Percentiles rank a stretch among this genome's conserved stretches.
Evolutionary conservation across 208 protist genomes (phyloP).

Genomic region (Crithidia expoeki): DNA sequence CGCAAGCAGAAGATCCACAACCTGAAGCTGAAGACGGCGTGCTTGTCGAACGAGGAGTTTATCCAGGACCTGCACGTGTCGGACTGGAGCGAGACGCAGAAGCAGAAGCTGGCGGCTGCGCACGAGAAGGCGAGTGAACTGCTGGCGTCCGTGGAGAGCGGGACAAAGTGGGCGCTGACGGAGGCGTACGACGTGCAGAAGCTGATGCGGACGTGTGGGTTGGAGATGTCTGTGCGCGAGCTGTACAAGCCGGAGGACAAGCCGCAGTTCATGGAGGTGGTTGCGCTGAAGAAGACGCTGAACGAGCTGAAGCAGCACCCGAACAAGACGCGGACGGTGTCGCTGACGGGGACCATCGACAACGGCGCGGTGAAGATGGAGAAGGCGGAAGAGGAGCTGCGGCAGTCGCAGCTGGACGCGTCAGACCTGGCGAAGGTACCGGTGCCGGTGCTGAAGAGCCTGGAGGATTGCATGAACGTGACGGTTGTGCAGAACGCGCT

Average conservation of each 20-base stretch:
- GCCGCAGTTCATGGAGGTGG: conserved; percentile 84
- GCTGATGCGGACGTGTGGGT: conserved; percentile 65
- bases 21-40: conserved; percentile 85
- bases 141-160: conserved; percentile 68
- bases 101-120: conserved; percentile 72
- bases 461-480: conserved; percentile 85
- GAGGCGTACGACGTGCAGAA: conserved; percentile 85
- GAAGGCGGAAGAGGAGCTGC: conserved; percentile 79
- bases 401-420: conserved; percentile 66
- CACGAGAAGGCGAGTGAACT: conserved; percentile 82
- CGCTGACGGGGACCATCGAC: conserved; percentile 80
- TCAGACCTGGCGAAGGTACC: conserved; percentile 76
- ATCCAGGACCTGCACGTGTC: conserved; percentile 86
- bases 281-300: conserved; percentile 78
- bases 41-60: conserved; percentile 82
- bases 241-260: conserved; percentile 84
- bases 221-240: conserved; percentile 86
- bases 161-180: conserved; percentile 85
- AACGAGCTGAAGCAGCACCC: conserved; percentile 79
- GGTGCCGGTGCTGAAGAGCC: conserved; percentile 64
- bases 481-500: conserved; percentile 78
- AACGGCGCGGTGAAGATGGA: conserved; percentile 81
- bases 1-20: conserved; percentile 91
- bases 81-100: conserved; percentile 83
- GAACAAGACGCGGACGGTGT: conserved; percentile 84